A percentile compares a stretch with the other conserved stretches of the same genome.
These are phyloP conservation scores for Ceratocystis alfenasii DNA, from an alignment of 2,329 filamentous ascomycete genomes.

Conservation along the genomic window DNA sequence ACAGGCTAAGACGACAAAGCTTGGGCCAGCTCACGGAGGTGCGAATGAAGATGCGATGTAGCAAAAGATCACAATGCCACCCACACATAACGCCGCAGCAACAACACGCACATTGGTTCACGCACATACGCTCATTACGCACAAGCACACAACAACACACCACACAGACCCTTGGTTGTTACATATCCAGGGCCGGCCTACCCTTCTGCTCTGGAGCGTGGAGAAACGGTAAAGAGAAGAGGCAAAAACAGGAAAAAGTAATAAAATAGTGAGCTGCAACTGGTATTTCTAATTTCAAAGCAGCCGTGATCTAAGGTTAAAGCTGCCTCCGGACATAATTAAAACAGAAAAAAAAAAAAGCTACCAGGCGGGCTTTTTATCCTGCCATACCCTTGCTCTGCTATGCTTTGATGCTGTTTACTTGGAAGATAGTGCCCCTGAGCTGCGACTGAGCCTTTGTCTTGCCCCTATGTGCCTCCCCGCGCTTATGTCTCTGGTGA, in stretches of 20 bases:
- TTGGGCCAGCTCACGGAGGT: neutral
- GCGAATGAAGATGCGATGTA: neutral
- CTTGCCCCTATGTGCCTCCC: no score
- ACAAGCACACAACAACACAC: neutral
- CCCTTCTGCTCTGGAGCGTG: neutral
- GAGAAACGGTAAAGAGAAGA: no score
- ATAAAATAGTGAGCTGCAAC: neutral
- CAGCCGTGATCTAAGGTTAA: no score
- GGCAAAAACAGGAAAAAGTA: no score
- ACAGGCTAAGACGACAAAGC: neutral
- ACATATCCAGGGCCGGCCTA: neutral
- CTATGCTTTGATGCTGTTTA: neutral
- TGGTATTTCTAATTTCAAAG: neutral
- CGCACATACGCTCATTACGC: neutral
- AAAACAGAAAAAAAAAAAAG: no score
- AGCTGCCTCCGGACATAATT: no score
- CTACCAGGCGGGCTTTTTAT: neutral
- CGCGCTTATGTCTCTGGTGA: no score
- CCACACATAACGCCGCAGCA: neutral
- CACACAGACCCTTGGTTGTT: constrained; percentile 7
- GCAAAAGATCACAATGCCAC: neutral
- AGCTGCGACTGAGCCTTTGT: no score
- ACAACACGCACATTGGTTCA: neutral
- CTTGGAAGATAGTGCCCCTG: no score
- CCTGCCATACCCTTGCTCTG: neutral